Evolutionary conservation across 805 yeast species (phyloP).

Genomic region (Saccharomycopsis capsularis): DNA sequence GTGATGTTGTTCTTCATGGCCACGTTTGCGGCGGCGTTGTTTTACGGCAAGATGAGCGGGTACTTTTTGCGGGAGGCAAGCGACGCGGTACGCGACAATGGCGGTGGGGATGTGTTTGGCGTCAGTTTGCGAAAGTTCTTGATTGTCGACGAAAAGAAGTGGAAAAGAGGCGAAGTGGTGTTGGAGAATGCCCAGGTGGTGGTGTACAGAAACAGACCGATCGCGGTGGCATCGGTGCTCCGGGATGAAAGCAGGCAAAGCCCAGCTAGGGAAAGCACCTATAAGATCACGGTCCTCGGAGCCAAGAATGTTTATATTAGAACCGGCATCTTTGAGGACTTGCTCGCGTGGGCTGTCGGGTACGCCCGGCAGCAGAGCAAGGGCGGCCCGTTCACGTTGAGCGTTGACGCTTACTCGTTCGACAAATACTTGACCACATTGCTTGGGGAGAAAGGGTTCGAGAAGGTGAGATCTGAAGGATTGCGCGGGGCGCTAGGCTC

Average conservation of each 20-base stretch:
- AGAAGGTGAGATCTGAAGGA: neutral
- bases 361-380: constrained; percentile 32
- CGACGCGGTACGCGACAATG: constrained; percentile 30
- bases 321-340: constrained; percentile 57
- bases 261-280: too few relatives aligned
- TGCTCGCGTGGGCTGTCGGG: constrained; percentile 52
- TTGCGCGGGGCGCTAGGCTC: neutral
- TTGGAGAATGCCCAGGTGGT: constrained; percentile 33
- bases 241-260: constrained; percentile 27
- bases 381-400: neutral
- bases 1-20: constrained; percentile 35
- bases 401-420: neutral
- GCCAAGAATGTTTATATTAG: constrained; percentile 61
- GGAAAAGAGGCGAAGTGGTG: constrained; percentile 25
- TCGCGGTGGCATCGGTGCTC: constrained; percentile 51
- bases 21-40: constrained; percentile 33
- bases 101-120: constrained; percentile 41
- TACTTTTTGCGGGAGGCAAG: constrained; percentile 40
- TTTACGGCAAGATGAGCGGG: constrained; percentile 37
- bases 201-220: constrained; percentile 62
- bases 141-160: constrained; percentile 22
- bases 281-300: constrained; percentile 40
- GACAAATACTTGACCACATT: neutral
- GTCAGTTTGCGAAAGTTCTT: constrained; percentile 41
- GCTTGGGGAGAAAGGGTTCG: neutral